These are phyloP conservation scores for Solanum chiquidenum DNA, from an alignment of 257 asterid genomes.

Conservation along the genomic window DNA sequence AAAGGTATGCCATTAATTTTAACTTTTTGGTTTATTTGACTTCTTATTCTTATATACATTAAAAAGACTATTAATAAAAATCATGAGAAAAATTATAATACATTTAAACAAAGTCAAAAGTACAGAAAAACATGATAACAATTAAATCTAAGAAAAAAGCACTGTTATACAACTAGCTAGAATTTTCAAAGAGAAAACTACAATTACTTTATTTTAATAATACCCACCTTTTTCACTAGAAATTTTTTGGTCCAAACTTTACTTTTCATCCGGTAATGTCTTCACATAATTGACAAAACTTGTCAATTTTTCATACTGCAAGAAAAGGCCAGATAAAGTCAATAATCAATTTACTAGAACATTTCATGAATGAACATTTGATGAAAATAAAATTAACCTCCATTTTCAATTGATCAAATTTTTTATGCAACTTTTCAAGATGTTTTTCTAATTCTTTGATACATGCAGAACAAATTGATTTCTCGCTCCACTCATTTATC, in stretches of 20 bases:
- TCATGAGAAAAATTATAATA: not conserved
- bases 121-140: not conserved
- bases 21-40: not conserved
- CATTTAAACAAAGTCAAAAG: not conserved
- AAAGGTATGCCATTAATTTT: not conserved
- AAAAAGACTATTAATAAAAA: not conserved
- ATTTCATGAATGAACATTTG: not conserved
- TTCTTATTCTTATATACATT: not conserved
- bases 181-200: not conserved
- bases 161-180: not conserved
- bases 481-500: not conserved
- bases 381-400: not conserved
- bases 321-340: too few species aligned
- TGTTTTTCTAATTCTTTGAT: not conserved
- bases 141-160: not conserved
- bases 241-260: not conserved
- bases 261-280: not conserved
- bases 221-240: not conserved
- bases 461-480: not conserved
- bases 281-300: not conserved
- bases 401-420: not conserved
- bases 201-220: not conserved
- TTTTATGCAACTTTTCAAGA: not conserved
- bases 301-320: not conserved
- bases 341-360: too few species aligned